Base-by-base conservation (phyloP, 148 eudicot genomes). In the Amaranthus cruentus region DNA sequence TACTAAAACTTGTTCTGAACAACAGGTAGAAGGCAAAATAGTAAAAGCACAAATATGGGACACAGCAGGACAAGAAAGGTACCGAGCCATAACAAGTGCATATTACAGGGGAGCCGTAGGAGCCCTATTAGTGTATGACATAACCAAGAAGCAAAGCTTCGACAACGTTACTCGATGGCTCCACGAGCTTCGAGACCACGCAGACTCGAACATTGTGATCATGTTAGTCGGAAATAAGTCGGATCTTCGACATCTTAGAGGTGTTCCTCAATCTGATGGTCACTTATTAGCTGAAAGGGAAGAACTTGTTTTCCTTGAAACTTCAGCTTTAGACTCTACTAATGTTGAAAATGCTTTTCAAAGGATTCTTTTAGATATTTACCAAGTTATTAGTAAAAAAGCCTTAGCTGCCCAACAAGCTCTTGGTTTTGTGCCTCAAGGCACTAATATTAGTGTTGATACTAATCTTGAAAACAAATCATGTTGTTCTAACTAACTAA, bases 21-120 rank as follows among this genome's bases (percentile, higher is more conserved):
- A 76, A 56, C 80, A 90, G 96, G 89, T 91, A 58, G 96, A 91
- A 75, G 91, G 96, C 10, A 91, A 89, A 78, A 85, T 86, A n/a
- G 89, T 88, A 69, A 91, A 88, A 78, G 93, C 93, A 38, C 96
- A 77, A 59, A 77, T 77, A 66, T 77, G 80, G 80, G 80, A 77
- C 76, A 77, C 76, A 72, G 76, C 80, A 85, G 96, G 96, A 5
- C 96, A 91, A 82, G 96, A 88, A 66, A 78, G 93, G 77, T 91
- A 89, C 75, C 79, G 96, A 75, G 96, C 96, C 59, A 91, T 91
- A 73, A 91, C 96, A 28, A 88, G 91, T 59, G 96, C 96, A 10
- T 88, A 91, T 66, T 91, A 91, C 72, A 82, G 97, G 72, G 93
- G 97, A n/a, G 93, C 97, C 3, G 88, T 84, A 5, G 97, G 95